Evolutionary conservation across 2,329 filamentous ascomycete genomes (phyloP), one percentile per base, ranked within the genome.

Genomic region (Alternaria incomplexa): DNA sequence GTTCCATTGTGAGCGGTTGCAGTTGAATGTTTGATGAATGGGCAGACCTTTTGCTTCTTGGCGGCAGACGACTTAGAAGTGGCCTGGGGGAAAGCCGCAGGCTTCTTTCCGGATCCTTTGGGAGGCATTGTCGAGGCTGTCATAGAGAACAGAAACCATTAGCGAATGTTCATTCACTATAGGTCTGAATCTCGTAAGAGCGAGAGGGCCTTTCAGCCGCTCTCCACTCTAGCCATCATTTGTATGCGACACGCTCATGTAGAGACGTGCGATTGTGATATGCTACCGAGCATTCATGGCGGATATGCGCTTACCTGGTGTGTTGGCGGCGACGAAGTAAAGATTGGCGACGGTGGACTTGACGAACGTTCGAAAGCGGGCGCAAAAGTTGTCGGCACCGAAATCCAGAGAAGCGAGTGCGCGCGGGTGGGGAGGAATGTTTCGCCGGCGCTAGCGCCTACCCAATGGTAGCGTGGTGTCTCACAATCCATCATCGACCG

Each of bases 141-240:
- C 94, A 98, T 98, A 96, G 95, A 98, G 95, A 93, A 96, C 94
- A 96, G 92, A 97, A 93, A 90, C 93, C 86, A 93, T 97, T 92
- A 97, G 93, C 91, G 83, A 85, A 87, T 85, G 76, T 90, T 88
- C 90, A 90, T 87, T 87, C 56, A 60, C 52, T 56, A 89, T 85
- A 86, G 73, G 70, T 74, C 72, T 75, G 72, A 69, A 65, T 73
- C 77, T 79, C 77, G 72, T 79, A 79, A 79, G 77, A 78, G 74
- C 63, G 63, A 77, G 75, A 74, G 66, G 70, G 70, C 71, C 76
- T 77, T 77, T 63, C 76, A 75, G 73, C 76, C 73, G 63, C 60
- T 76, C 77, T 76, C 70, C 69, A 64, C 77, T 78, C 77, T 76
- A 78, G 77, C 77, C 77, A 79, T 79, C 70, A 52, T 52, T 73